Conservation (phyloP, 1,284 basidiomycete species). For the Irpex sp. region DNA sequence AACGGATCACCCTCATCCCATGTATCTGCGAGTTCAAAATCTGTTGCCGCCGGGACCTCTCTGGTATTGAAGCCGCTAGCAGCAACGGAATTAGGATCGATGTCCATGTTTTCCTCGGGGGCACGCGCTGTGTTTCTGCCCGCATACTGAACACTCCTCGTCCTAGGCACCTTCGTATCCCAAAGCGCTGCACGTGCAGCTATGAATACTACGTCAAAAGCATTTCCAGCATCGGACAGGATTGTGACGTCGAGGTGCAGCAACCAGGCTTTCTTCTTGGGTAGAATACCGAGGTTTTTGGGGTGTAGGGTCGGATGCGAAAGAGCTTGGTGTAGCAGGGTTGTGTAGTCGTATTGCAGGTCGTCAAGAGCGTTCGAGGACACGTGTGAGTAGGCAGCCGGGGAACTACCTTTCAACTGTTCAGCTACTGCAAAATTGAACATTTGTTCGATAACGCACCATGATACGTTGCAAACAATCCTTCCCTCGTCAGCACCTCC, state of each 20-base stretch:
- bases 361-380: slow-evolving; percentile 61
- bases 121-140: slow-evolving; percentile 18
- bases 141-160: slow-evolving; percentile 57
- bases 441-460: slow-evolving; percentile 43
- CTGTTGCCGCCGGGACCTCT: slow-evolving; percentile 43
- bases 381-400: slow-evolving; percentile 68
- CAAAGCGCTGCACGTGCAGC: slow-evolving; percentile 70
- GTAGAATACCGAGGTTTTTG: slow-evolving; percentile 55
- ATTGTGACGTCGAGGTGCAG: slow-evolving; percentile 65
- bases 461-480: slow-evolving; percentile 62
- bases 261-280: slow-evolving; percentile 61
- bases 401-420: slow-evolving; percentile 52
- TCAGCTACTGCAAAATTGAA: slow-evolving; percentile 18
- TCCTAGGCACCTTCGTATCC: slow-evolving; percentile 75
- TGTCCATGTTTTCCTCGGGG: slow-evolving; percentile 42
- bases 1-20: slow-evolving; percentile 77
- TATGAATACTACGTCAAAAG: slow-evolving; percentile 72
- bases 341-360: slow-evolving; percentile 62
- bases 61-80: slow-evolving; percentile 56
- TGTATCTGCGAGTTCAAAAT: slow-evolving; percentile 79
- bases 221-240: slow-evolving; percentile 65
- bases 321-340: slow-evolving; percentile 51
- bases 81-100: slow-evolving; percentile 31
- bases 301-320: slow-evolving; percentile 59
- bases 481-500: slow-evolving; percentile 52